These are phyloP conservation scores for Fusarium sp. DNA, from an alignment of 2,329 filamentous ascomycete species.

Conservation along the genomic window DNA sequence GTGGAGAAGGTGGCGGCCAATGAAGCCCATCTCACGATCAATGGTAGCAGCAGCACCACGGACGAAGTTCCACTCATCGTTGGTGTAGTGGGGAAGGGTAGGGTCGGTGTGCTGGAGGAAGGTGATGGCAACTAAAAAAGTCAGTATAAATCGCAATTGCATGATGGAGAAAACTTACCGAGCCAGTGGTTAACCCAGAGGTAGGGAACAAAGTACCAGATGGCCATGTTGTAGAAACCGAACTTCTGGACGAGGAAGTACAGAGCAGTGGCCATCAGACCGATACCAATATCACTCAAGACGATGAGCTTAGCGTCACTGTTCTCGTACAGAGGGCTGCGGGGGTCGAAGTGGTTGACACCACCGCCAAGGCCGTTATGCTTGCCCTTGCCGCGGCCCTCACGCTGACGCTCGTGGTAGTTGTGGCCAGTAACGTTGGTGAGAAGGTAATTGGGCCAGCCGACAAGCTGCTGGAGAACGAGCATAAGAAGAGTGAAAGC, in stretches of 20 bases:
- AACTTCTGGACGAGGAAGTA: constrained; percentile 77
- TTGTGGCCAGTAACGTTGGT: constrained; percentile 97
- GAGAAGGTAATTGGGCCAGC: constrained; percentile 92
- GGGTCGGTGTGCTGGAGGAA: constrained; percentile 98
- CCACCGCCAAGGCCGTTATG: constrained; percentile 79
- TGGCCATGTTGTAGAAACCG: constrained; percentile 84
- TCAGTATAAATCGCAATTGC: constrained; percentile 14
- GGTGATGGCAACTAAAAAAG: constrained; percentile 87
- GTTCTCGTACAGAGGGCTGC: constrained; percentile 89
- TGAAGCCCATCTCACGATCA: constrained; percentile 96
- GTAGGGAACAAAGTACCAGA: constrained; percentile 97
- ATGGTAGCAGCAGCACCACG: constrained; percentile 95
- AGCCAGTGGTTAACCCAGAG: constrained; percentile 99
- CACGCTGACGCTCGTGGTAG: constrained; percentile 87
- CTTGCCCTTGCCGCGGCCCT: constrained; percentile 95
- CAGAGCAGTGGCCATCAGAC: constrained; percentile 68
- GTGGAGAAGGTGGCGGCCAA: constrained; percentile 89
- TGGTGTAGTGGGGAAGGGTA: constrained; percentile 89
- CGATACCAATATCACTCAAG: constrained; percentile 84
- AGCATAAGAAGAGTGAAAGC: constrained; percentile 80
- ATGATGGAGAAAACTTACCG: constrained; percentile 66
- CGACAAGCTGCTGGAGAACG: constrained; percentile 85
- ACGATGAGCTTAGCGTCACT: constrained; percentile 89
- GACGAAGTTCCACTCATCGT: constrained; percentile 88
- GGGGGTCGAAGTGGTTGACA: constrained; percentile 95